Base-by-base conservation (phyloP, 768 basidiomycete species). In the Russula lepida region DNA sequence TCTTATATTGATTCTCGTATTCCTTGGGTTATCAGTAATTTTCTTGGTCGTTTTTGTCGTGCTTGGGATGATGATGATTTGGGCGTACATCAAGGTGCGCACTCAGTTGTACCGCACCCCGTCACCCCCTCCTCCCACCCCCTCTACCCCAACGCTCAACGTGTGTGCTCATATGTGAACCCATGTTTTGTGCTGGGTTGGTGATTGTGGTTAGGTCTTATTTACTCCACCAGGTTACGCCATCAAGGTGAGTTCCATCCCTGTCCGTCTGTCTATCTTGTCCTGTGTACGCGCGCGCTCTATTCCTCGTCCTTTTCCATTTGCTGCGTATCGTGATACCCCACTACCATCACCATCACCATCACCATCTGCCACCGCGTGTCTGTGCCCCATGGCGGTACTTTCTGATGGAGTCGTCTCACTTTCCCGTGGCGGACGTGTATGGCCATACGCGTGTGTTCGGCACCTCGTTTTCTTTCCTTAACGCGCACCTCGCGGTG, bases 11-110 rank as follows among this genome's bases (percentile, higher is more conserved):
- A 12, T 37, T 17, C 17, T 39, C 17, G 17, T 4, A 41, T 7
- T 43, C 41, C n/a, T 44, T n/a, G 43, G 8, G 21, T 4, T 27
- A 39, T 15, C 61, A 94, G 92, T 89, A 62, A 84, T 76, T 3
- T 78, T 89, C 59, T 69, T 94, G 54, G 77, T 80, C 2, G 78
- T 85, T 0, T 93, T 85, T 68, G 74, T 73, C 39, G 59, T 88
- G 5, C 68, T 95, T 23, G 81, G 81, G 49, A 64, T 85, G n/a
- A 81, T 92, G 81, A 79, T 84, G 77, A 47, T 85, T 0, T 93
- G 92, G 92, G 80, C 85, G 15, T 95, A 95, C 73, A 58, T 79
- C 23, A 83, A 81, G 79, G 92, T 90, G 58, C 54, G 80, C 27
- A 15, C 23, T 25, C 43, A 5, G 35, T 32, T 48, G 8, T 28